A percentile compares a stretch with the other conserved stretches of the same genome.
These are phyloP conservation scores for Phanerochaete carnosa DNA, from an alignment of 768 basidiomycete species.

Conservation along the genomic window DNA sequence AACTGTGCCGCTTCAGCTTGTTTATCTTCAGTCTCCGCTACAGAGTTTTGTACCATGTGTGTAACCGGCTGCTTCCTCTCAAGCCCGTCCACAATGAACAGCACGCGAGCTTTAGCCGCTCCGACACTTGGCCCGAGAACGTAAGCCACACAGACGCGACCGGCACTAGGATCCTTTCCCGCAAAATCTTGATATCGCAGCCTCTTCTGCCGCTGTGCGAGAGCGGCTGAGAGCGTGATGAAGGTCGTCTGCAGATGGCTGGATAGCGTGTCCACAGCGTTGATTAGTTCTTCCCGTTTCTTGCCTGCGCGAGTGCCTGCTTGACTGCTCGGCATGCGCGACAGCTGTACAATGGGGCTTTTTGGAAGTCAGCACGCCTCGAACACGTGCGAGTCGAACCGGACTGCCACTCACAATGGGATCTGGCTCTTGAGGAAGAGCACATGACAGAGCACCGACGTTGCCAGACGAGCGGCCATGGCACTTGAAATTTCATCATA, in stretches of 20 bases:
- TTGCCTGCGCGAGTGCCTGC: conserved; percentile 51
- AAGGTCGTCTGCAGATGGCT: conserved; percentile 78
- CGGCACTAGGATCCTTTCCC: not conserved
- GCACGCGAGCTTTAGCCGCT: conserved; percentile 56
- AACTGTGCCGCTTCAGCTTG: not conserved
- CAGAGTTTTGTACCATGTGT: conserved; percentile 7
- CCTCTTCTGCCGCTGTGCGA: conserved; percentile 33
- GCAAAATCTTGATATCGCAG: not conserved
- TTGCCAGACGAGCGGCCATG: conserved; percentile 63
- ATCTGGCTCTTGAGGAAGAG: conserved; percentile 78
- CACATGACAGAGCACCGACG: conserved; percentile 62
- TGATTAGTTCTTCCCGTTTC: conserved; percentile 57
- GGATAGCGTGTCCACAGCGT: conserved; percentile 65
- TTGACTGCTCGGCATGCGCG: conserved; percentile 47
- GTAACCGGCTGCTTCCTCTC: conserved; percentile 39
- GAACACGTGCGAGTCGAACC: not conserved
- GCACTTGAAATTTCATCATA: conserved; percentile 48
- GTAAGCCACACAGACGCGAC: conserved; percentile 52
- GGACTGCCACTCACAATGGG: conserved; percentile 56
- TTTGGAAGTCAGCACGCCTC: conserved; percentile 20
- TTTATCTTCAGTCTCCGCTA: not conserved
- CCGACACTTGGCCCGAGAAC: conserved; percentile 64
- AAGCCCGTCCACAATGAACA: conserved; percentile 63
- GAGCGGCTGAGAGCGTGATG: conserved; percentile 63
- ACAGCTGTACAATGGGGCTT: conserved; percentile 62